Conservation (phyloP, 2,329 filamentous ascomycete species). For the Aspergillus novoparasiticus region DNA sequence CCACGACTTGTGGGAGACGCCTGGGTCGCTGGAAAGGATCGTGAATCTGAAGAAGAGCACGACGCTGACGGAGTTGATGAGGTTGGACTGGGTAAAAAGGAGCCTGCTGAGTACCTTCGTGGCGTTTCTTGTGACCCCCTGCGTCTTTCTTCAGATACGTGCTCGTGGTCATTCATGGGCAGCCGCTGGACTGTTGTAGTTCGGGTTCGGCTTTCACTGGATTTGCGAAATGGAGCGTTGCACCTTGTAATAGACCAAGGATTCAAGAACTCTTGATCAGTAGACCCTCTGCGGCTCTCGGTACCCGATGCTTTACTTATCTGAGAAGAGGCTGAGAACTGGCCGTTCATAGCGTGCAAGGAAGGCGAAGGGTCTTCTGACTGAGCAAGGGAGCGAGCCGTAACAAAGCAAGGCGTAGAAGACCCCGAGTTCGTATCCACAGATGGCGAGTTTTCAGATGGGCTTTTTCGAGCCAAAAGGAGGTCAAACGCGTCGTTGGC, state of each 20-base stretch:
- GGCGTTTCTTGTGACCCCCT: not conserved
- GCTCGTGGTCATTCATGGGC: not conserved
- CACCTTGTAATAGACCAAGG: slow-evolving; percentile 42
- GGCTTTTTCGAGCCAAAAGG: slow-evolving; percentile 25
- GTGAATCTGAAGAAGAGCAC: slow-evolving; percentile 14
- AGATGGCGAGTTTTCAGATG: not conserved
- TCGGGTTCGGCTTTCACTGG: not conserved
- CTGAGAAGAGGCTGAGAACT: not conserved
- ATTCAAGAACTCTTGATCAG: slow-evolving; percentile 29
- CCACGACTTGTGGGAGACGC: slow-evolving; percentile 7
- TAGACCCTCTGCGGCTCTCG: not conserved
- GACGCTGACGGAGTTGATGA: not conserved
- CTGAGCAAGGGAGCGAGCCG: slow-evolving; percentile 3
- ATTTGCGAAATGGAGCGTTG: slow-evolving; percentile 22
- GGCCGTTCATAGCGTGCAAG: not conserved
- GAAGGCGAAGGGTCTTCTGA: not conserved
- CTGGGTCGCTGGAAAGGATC: slow-evolving; percentile 7
- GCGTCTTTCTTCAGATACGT: not conserved
- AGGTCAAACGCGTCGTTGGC: slow-evolving; percentile 20
- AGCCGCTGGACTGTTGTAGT: not conserved
- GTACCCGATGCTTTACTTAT: not conserved
- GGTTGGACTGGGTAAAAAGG: slow-evolving; percentile 23
- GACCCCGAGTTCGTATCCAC: not conserved
- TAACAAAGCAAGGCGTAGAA: not conserved
- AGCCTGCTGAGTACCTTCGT: not conserved